These are phyloP conservation scores for Hericium rajendrae DNA, from an alignment of 768 basidiomycete genomes.

Conservation along the genomic window DNA sequence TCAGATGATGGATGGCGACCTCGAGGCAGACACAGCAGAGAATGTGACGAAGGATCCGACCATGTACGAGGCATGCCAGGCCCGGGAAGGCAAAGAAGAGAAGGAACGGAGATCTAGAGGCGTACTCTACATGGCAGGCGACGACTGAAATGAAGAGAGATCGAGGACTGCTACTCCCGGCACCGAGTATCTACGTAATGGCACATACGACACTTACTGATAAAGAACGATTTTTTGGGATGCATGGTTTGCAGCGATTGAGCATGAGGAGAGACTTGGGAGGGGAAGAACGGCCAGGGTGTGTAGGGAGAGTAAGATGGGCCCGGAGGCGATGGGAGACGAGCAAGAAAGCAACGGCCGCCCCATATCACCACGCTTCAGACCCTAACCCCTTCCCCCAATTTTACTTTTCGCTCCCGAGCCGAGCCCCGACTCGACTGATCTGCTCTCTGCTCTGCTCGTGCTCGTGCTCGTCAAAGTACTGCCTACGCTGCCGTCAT, in stretches of 20 bases:
- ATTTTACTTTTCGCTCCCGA: not conserved
- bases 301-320: constrained; percentile 4
- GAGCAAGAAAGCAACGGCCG: not conserved
- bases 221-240: constrained; percentile 21
- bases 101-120: not conserved
- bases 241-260: constrained; percentile 30
- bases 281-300: constrained; percentile 29
- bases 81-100: constrained; percentile 9
- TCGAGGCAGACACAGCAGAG: not conserved
- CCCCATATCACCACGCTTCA: not conserved
- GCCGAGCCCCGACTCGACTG: not conserved
- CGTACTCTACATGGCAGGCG: not conserved
- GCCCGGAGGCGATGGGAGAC: constrained; percentile 11
- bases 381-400: constrained; percentile 7
- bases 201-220: constrained; percentile 22
- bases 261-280: constrained; percentile 30
- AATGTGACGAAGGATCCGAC: constrained; percentile 1
- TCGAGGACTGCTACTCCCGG: not conserved
- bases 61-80: constrained; percentile 5
- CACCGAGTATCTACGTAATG: constrained; percentile 18
- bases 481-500: not conserved
- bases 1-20: constrained; percentile 10
- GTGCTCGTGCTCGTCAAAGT: not conserved
- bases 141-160: not conserved
- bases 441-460: not conserved